Base-by-base conservation (phyloP, 768 basidiomycete species). In the Mrakia gelida region DNA sequence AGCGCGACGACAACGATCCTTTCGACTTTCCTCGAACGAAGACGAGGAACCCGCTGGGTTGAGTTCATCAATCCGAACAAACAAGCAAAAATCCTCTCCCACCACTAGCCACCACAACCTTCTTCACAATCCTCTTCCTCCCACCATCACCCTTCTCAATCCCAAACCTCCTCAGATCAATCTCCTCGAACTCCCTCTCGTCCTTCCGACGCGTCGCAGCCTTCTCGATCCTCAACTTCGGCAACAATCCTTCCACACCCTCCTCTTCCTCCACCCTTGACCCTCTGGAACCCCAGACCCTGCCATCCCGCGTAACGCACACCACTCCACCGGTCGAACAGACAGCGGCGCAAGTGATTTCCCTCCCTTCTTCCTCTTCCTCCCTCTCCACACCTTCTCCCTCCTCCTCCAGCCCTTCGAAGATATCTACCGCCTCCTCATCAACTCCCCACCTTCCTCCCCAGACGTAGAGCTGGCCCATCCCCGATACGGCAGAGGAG, bases 401-500 rank as follows among this genome's bases (percentile, higher is more conserved):
- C 4, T 45, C 41, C 4, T 59, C n/a, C 11, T 28, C 59, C 13
- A 7, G 5, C 1, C 59, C 10, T n/a, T 34, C 34, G 26, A 41
- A 41, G 4, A 41, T 16, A 34, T 34, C 18, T 7, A 41, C 67
- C 21, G 73, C 49, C 16, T 73, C 73, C 9, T 73, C 73, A 9
- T n/a, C 32, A 2, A 32, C 11, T 1, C 56, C 56, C 34, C 34
- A 73, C 18, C 54, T 11, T 21, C 73, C 73, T 54, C 73, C 73
- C 73, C 73, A 73, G 32, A 73, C 6, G 41, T 59, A 73, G 4
- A 73, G 56, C 18, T 56, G 34, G 0, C 73, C 73, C 28, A 49
- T 41, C 21, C 61, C 73, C 15, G 54, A 34, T 9, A 73, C 56
- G 4, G 56, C 73, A n/a, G 32, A 73, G 10, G 73, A 59, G 32